Base-by-base conservation (phyloP, 2,329 filamentous ascomycete genomes). In the Aaosphaeria arxii region DNA sequence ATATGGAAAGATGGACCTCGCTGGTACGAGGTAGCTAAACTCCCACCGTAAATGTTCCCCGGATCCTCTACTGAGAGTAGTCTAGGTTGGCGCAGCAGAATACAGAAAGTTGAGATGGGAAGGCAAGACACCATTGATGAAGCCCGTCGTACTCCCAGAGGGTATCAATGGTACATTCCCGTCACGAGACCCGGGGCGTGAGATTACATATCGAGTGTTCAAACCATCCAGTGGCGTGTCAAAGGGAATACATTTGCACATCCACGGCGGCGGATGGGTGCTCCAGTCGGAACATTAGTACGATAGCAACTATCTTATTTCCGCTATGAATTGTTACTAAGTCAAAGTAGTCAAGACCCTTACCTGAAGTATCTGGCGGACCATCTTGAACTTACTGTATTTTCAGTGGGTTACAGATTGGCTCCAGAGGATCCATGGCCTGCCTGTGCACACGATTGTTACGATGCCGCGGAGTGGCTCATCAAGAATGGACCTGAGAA, bases 391-490 rank as follows among this genome's bases (percentile, higher is more conserved):
- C 49, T 82, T 3, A 75, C 75, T 0, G 75, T 79, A 11, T 62
- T 85, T 9, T 80, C 76, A 0, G 74, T 84, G 5, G 82, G 81
- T 1, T 85, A 85, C 59, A 73, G 82, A 30, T 74, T 82, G 13
- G 81, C 81, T 0, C 83, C 83, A 0, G 81, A 85, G 58, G 50
- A 83, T 54, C 79, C 80, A 0, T 84, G 75, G 59, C 82, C 83
- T 0, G 73, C 72, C 0, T 77, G 72, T 0, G 73, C 75, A 4
- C 71, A 84, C 45, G 82, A 85, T 60, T 82, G 79, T 63, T 75
- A 77, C 55, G 81, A 84, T 57, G 78, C 74, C 4, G 81, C 73
- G 0, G 75, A 79, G 49, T 79, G 77, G 62, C 67, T 84, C 1
- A 63, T 79, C 29, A 73, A 79, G 45, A 70, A 80, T 49, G 72